Conservation (phyloP, 805 yeast species). For the Starmerella potacharoeniae region DNA sequence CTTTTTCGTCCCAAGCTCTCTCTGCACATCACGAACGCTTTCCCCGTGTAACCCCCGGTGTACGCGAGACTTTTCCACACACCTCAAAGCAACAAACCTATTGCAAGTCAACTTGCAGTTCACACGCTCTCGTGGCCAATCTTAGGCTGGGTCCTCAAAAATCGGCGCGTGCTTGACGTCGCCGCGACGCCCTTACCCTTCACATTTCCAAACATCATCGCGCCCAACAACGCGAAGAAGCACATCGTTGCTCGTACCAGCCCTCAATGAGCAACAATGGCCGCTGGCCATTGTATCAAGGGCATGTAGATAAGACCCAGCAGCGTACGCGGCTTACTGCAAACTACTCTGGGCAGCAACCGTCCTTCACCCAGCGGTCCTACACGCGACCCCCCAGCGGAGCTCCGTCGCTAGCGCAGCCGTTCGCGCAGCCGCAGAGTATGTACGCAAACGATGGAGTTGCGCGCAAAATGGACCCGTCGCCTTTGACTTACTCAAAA, state of each 20-base stretch:
- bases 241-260: neutral
- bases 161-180: neutral
- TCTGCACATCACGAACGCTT: too few relatives aligned
- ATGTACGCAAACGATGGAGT: neutral
- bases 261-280: constrained; percentile 1
- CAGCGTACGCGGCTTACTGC: neutral
- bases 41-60: too few relatives aligned
- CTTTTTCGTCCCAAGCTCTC: too few relatives aligned
- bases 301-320: neutral
- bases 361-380: neutral
- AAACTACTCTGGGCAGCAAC: neutral
- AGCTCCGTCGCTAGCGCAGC: neutral
- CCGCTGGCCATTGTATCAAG: neutral
- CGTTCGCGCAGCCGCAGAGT: neutral
- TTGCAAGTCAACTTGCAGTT: too few relatives aligned
- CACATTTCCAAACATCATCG: neutral
- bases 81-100: too few relatives aligned
- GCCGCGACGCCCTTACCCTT: neutral
- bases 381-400: neutral
- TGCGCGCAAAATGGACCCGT: neutral
- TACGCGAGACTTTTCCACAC: too few relatives aligned
- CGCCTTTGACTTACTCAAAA: neutral
- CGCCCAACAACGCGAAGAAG: neutral
- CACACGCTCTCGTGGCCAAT: too few relatives aligned
- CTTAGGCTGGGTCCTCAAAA: too few relatives aligned